phyloP scores from a whole-genome alignment of 441 rosid species.

The Sinapis alba region DNA sequence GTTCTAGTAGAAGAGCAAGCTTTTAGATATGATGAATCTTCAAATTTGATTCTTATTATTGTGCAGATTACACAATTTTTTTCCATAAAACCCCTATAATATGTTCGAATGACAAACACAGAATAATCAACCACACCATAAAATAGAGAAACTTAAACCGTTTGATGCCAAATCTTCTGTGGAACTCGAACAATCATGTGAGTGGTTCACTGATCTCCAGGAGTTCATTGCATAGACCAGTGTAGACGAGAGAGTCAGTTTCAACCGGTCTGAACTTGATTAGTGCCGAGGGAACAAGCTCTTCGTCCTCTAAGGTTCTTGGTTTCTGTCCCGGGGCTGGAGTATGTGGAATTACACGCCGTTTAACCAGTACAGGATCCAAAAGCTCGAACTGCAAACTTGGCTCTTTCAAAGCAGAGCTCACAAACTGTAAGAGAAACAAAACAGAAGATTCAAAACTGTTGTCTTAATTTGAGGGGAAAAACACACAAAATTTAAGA shows the following conservation, averaged over 20 bases:
- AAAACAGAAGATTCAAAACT: background rate
- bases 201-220: constrained; percentile 64
- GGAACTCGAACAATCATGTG: constrained; percentile 16
- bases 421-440: constrained; percentile 61
- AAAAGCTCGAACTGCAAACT: constrained; percentile 77
- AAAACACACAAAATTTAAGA: constrained; percentile 1
- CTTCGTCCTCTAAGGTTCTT: constrained; percentile 73
- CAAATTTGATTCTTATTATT: background rate
- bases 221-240: constrained; percentile 77
- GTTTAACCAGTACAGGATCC: constrained; percentile 63
- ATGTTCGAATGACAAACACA: constrained; percentile 11
- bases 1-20: background rate
- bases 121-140: background rate
- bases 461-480: background rate
- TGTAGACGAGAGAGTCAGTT: constrained; percentile 64
- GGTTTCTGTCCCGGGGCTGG: constrained; percentile 56
- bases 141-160: background rate
- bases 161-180: background rate
- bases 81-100: constrained; percentile 9
- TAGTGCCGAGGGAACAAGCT: constrained; percentile 84
- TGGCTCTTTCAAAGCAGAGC: constrained; percentile 76
- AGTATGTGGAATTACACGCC: constrained; percentile 66
- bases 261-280: constrained; percentile 78
- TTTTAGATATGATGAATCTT: constrained; percentile 17
- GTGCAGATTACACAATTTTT: background rate